Evolutionary conservation across 345 rosid genomes (phyloP).

Genomic region (Turnera subulata): DNA sequence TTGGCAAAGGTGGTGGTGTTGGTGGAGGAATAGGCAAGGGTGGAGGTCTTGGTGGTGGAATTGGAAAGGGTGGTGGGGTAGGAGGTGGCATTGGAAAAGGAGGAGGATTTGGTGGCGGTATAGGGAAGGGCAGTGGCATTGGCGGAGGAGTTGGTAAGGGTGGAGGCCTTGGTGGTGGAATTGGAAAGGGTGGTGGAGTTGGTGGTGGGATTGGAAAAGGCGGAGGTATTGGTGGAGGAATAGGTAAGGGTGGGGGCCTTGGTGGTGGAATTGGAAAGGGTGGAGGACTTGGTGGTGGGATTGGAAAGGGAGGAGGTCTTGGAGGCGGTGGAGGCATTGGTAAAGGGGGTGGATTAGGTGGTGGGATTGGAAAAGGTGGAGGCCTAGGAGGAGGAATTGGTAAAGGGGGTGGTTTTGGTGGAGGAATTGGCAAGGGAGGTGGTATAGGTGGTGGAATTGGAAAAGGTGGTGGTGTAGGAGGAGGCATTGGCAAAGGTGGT

Average conservation of each 20-base stretch:
- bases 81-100: conserved; percentile 17
- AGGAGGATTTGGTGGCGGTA: conserved; percentile 25
- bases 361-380: conserved; percentile 13
- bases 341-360: conserved; percentile 21
- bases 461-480: conserved; percentile 14
- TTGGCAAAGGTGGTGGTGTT: conserved; percentile 10
- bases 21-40: conserved; percentile 26
- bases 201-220: conserved; percentile 27
- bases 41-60: conserved; percentile 1
- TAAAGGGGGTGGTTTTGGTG: conserved; percentile 9
- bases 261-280: conserved; percentile 30
- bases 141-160: conserved; percentile 25
- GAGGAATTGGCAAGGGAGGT: not conserved
- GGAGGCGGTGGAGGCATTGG: conserved; percentile 30
- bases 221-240: conserved; percentile 19
- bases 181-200: conserved; percentile 20
- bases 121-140: conserved; percentile 20
- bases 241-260: conserved; percentile 17
- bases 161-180: conserved; percentile 12
- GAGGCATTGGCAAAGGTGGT: conserved; percentile 11
- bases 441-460: conserved; percentile 32
- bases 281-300: conserved; percentile 24
- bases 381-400: conserved; percentile 17
- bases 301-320: conserved; percentile 21
- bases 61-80: conserved; percentile 5